These are phyloP conservation scores for Penicillium aurantiogriseum DNA, from an alignment of 2,329 filamentous ascomycete genomes.

Conservation along the genomic window DNA sequence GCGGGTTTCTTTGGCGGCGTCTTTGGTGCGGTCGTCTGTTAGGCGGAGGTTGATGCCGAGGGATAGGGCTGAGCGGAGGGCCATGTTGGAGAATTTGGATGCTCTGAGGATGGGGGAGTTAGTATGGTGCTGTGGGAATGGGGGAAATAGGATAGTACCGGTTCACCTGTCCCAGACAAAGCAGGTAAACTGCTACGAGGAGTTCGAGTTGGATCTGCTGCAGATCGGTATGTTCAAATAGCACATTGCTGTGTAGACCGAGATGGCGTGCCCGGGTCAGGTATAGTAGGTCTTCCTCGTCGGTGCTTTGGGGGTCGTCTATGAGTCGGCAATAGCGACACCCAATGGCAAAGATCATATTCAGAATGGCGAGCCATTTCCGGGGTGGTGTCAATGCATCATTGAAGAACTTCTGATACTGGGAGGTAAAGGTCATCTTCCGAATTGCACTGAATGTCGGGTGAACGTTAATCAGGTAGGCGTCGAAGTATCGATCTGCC, in stretches of 20 bases:
- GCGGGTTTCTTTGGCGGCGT: slow-evolving; percentile 42
- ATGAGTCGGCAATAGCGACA: slow-evolving; percentile 40
- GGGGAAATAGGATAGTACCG: slow-evolving; percentile 26
- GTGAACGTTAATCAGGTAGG: slow-evolving; percentile 42
- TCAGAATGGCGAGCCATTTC: slow-evolving; percentile 45
- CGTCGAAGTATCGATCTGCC: slow-evolving; percentile 40
- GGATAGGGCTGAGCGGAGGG: slow-evolving; percentile 41
- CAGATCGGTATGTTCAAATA: slow-evolving; percentile 44
- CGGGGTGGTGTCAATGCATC: slow-evolving; percentile 28
- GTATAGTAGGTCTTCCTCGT: slow-evolving; percentile 41
- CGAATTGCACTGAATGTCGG: slow-evolving; percentile 43
- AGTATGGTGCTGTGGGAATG: not conserved
- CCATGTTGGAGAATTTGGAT: slow-evolving; percentile 42
- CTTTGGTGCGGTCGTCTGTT: slow-evolving; percentile 34
- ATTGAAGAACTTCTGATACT: slow-evolving; percentile 38
- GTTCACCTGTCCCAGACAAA: slow-evolving; percentile 44
- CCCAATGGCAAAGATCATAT: slow-evolving; percentile 48
- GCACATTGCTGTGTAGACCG: slow-evolving; percentile 34
- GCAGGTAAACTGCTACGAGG: slow-evolving; percentile 42
- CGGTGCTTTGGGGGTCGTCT: slow-evolving; percentile 22
- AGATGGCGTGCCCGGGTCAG: slow-evolving; percentile 43
- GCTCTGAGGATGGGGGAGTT: slow-evolving; percentile 28
- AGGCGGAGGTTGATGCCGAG: slow-evolving; percentile 45
- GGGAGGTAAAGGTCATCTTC: slow-evolving; percentile 36
- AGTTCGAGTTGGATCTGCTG: slow-evolving; percentile 45